Evolutionary conservation across 2,329 filamentous ascomycete genomes (phyloP), one percentile per base, ranked within the genome.

Genomic region (Sclerotinia minor): DNA sequence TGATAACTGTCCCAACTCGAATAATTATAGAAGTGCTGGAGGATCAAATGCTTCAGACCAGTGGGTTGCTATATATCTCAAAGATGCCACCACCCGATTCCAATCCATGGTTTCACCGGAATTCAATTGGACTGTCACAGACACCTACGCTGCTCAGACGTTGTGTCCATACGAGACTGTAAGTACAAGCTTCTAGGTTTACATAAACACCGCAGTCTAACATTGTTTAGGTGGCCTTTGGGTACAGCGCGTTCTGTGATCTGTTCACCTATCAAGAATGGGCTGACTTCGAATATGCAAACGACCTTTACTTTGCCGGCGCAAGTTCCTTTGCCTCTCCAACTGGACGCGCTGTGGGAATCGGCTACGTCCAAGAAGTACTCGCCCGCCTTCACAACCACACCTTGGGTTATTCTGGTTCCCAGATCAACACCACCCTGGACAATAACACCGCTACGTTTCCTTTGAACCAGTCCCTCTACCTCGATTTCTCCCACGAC

Each of bases 401-500:
- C 73, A 87, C 84, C 0, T 78, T 87, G 3, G 83, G 82, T 19
- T 87, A 87, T 74, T 84, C 83, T 0, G 82, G 82, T 35, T 86
- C 84, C 0, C 84, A 87, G 72, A 85, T 87, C 79, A 92, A 92
- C 75, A 81, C 84, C n/a, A 92, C 89, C 0, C 83, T 92, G 41
- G 89, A 91, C 79, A 85, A 83, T 75, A 91, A 84, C 77, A 83
- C 83, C 0, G 80, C 81, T 47, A 93, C 90, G 0, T 94, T 94
- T 76, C 91, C 91, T 0, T 79, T 91, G 5, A 85, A 92, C 75
- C 91, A 94, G 76, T 84, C 81, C 29, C 81, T 94, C 21, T 92
- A 92, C 77, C 85, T 93, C 61, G 91, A 93, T 80, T 93, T 93
- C 77, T 88, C 85, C 21, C 91, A 94, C 77, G 91, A 94, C 78